Evolutionary conservation across 192 early-diverging fungal species (phyloP).

Genomic region (Coemansia guatemalensis): DNA sequence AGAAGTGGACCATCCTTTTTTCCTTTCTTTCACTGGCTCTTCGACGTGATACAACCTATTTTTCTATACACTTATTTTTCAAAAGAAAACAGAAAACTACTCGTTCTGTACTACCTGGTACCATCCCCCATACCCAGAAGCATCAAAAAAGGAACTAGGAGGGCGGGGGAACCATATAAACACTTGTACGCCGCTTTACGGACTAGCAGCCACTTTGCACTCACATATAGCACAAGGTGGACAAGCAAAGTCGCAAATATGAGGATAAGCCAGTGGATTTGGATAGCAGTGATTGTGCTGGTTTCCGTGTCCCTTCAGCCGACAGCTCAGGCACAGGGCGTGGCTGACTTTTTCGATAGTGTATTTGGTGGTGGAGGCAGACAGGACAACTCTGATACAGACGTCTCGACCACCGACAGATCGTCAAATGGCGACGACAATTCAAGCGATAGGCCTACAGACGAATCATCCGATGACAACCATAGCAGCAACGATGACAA

Average conservation of each 20-base stretch:
- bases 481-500: not conserved
- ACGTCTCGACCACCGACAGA: not conserved
- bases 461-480: not conserved
- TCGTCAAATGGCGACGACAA: not conserved
- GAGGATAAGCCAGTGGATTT: conserved; percentile 5
- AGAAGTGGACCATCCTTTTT: not conserved
- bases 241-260: conserved; percentile 2
- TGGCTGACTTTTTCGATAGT: conserved; percentile 1
- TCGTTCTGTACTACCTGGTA: not conserved
- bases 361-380: conserved; percentile 4
- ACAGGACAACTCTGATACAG: not conserved
- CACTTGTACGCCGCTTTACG: not conserved
- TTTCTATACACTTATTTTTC: conserved; percentile 3
- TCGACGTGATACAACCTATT: not conserved
- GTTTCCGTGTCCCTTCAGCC: conserved; percentile 2
- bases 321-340: not conserved
- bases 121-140: conserved; percentile 2
- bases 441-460: too few relatives aligned
- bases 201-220: not conserved
- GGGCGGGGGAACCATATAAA: not conserved
- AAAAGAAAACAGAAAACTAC: conserved; percentile 1
- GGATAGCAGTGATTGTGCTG: conserved; percentile 8
- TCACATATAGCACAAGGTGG: not conserved
- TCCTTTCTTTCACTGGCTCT: not conserved
- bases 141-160: not conserved